phyloP scores from a whole-genome alignment of 1,284 basidiomycete genomes.

The Tilletia setariae region DNA sequence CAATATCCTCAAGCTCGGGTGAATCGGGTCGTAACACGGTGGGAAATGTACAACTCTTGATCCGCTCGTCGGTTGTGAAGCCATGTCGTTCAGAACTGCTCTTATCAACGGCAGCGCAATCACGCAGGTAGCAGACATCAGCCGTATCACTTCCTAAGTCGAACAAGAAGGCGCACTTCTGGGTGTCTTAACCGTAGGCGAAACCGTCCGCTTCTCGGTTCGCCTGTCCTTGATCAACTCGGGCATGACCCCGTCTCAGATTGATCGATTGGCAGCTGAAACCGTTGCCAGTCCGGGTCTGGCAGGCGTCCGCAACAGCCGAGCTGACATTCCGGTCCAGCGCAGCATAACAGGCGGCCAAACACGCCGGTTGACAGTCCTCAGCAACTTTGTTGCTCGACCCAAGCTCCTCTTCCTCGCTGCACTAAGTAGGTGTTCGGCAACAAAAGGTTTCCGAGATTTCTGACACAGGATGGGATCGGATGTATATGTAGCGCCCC shows the following conservation, averaged over 20 bases:
- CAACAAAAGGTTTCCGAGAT: no score
- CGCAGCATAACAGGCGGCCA: constrained; percentile 57
- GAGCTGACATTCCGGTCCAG: constrained; percentile 56
- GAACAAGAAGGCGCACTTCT: constrained; percentile 56
- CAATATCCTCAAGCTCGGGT: no score
- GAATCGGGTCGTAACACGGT: constrained; percentile 54
- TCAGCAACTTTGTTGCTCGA: constrained; percentile 51
- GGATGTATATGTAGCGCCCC: no score
- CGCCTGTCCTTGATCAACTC: constrained; percentile 34
- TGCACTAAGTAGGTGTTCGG: no score
- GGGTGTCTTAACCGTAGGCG: constrained; percentile 55
- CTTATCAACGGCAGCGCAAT: constrained; percentile 16
- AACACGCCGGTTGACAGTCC: constrained; percentile 55
- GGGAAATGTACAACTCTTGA: constrained; percentile 57
- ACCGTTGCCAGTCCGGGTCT: constrained; percentile 50
- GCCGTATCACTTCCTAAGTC: constrained; percentile 48
- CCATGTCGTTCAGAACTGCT: background rate
- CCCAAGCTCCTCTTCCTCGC: constrained; percentile 56
- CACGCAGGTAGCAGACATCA: constrained; percentile 19
- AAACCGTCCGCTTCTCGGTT: constrained; percentile 54
- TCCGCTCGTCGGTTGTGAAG: constrained; percentile 48
- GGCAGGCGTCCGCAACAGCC: constrained; percentile 35
- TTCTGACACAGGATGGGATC: no score
- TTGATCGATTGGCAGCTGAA: constrained; percentile 25
- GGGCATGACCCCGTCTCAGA: background rate